A percentile compares a stretch with the other conserved stretches of the same genome.
phyloP scores from a whole-genome alignment of 768 basidiomycete genomes.

The Termitomyces sp. region DNA sequence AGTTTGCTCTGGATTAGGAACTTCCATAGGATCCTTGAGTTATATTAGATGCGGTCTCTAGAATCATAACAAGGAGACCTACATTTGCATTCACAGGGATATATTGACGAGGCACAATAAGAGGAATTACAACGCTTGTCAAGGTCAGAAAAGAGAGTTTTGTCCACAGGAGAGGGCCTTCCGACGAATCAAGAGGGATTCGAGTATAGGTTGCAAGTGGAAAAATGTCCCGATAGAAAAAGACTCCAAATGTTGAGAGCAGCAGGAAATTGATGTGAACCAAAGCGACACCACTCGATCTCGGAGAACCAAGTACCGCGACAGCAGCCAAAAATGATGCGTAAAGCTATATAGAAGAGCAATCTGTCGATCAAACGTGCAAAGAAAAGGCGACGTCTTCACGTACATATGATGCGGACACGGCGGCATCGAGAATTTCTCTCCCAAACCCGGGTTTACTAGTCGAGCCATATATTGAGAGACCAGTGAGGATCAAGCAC shows the following conservation, averaged over 20 bases:
- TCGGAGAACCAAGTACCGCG: slow-evolving; percentile 32
- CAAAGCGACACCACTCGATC: slow-evolving; percentile 33
- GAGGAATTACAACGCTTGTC: slow-evolving; percentile 46
- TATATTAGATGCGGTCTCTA: not conserved
- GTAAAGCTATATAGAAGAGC: slow-evolving; percentile 33
- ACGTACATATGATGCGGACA: slow-evolving; percentile 30
- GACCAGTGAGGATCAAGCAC: slow-evolving; percentile 42
- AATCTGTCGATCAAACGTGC: not conserved
- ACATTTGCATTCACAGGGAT: slow-evolving; percentile 52
- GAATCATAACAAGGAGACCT: not conserved
- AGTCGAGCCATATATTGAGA: slow-evolving; percentile 37
- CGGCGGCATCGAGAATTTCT: slow-evolving; percentile 27
- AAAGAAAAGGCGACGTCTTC: not conserved
- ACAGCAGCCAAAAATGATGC: slow-evolving; percentile 39
- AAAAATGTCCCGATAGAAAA: slow-evolving; percentile 55
- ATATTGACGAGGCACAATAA: slow-evolving; percentile 55
- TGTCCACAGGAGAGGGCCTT: slow-evolving; percentile 50
- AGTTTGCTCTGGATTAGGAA: slow-evolving; percentile 49
- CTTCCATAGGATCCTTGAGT: slow-evolving; percentile 27
- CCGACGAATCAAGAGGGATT: slow-evolving; percentile 42
- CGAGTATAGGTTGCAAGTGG: slow-evolving; percentile 56
- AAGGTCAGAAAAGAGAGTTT: slow-evolving; percentile 44
- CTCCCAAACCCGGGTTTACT: not conserved
- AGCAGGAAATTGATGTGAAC: slow-evolving; percentile 48
- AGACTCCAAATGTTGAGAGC: slow-evolving; percentile 44